A percentile compares a stretch with the other conserved stretches of the same genome.
These are phyloP conservation scores for Pyrus hybrid DNA, from an alignment of 331 rosid genomes.

Conservation along the genomic window DNA sequence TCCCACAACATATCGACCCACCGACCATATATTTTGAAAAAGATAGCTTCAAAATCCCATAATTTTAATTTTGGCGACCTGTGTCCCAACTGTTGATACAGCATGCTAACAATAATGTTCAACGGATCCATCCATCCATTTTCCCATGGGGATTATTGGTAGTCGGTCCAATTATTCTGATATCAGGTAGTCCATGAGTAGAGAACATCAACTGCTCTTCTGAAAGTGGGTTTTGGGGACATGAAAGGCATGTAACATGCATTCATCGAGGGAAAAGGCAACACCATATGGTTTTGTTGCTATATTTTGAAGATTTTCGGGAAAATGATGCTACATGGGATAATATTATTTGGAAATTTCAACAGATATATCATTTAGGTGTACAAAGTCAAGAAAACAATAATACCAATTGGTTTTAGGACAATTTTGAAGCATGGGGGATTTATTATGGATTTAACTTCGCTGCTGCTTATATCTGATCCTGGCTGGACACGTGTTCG, in stretches of 20 bases:
- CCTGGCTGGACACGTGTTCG: too few species aligned
- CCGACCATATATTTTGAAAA: neutral
- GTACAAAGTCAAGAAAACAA: neutral
- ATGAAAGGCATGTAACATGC: neutral
- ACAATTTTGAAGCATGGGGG: neutral
- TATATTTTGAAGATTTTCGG: neutral
- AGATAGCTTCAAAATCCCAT: neutral
- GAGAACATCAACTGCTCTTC: neutral
- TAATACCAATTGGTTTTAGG: neutral
- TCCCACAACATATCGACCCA: conserved; percentile 36
- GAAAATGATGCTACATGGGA: neutral
- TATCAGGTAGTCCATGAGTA: neutral
- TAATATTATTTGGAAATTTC: neutral
- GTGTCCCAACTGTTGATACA: neutral
- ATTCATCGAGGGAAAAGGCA: neutral
- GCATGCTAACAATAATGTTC: conserved; percentile 11
- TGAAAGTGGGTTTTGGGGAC: neutral
- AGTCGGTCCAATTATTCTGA: neutral
- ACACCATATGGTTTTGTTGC: neutral
- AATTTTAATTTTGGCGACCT: neutral
- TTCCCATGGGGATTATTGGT: neutral
- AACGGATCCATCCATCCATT: neutral
- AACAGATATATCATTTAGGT: neutral
- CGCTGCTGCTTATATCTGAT: too few species aligned
- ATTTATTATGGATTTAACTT: too few species aligned